Base-by-base conservation (phyloP, 129 eudicot species). In the Calendula officinalis region DNA sequence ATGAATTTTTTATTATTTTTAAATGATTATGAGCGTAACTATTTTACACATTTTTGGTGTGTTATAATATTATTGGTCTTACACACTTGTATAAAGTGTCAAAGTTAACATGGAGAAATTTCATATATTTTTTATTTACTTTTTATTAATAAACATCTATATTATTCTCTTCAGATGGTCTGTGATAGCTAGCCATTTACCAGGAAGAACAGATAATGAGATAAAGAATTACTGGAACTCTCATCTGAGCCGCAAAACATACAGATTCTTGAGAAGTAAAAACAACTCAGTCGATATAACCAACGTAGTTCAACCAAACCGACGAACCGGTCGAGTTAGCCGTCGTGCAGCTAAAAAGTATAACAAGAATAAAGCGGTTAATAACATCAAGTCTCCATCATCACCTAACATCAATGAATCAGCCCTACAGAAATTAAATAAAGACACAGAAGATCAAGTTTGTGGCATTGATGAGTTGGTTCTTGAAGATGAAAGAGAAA, bases 161-260 rank as follows among this genome's bases (percentile, higher is more conserved):
- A 30, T 33, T 36, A n/a, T 27, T 39, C 55, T 27, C 41, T 9
- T 2, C 8, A 71, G 77, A 64, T 72, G 77, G 76, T 62, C 64
- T 3, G 57, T 55, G 41, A 72, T 72, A 35, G 70, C 77, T 52
- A 62, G 77, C 50, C 57, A 63, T 53, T 64, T 63, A 62, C 64
- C 70, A 0, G 76, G 76, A 12, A 32, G 70, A 34, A 71, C 76
- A 16, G 76, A 71, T 43, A 62, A 71, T 38, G 70, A 71, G 70
- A 71, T 71, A 42, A 71, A 71, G 37, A 71, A 71, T 35, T 62
- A 72, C 5, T 62, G 70, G 77, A 72, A 72, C 54, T 72, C 77
- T 5, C 77, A 72, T 44, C 42, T 72, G 13, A 54, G 78, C 3
- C 61, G 85, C 42, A 82, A 74, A 67, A 62, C 77, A 0, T 80